Evolutionary conservation across 2,329 filamentous ascomycete species (phyloP), one percentile per base, ranked within the genome.

Genomic region (Xylariaceae sp.): DNA sequence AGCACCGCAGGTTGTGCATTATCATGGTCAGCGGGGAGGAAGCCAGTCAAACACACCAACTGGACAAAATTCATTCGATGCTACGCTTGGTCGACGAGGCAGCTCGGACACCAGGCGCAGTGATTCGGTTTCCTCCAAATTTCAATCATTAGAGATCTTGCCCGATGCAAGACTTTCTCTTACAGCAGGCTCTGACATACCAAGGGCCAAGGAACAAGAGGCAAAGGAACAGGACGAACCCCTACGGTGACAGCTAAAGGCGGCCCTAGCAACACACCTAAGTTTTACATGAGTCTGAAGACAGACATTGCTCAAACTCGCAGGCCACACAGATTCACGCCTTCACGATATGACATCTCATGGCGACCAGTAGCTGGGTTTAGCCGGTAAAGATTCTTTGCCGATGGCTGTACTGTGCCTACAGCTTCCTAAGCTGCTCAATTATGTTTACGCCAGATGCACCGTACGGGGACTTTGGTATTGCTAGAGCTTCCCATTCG

Each of bases 31-130:
- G 70, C 77, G 84, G 45, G 85, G 85, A n/a, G 84, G 85, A 9
- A 87, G 84, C 67, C 85, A 87, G 68, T 81, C 83, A 7, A 87
- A 85, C 67, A 87, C 85, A 0, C 85, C 85, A 10, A 87, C 83
- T 0, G 73, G 80, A 23, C 73, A 79, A 17, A 79, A 80, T 59
- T 77, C 80, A 52, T 78, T 80, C 53, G 82, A 84, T 50, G 69
- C 74, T 0, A 78, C 75, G 1, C 63, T 78, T 39, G 71, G 77
- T 64, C 73, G 78, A 49, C 76, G 79, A 30, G 78, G 77, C 4
- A 84, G 81, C 60, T 77, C 81, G 55, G 81, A 83, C 62, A 69
- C 69, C 23, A 75, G 73, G 61, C 77, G 76, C 55, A 72, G 67
- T 57, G 77, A 78, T 49, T 69, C 71, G 1, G 64, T 63, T 17